A percentile compares a stretch with the other conserved stretches of the same genome.
Conservation (phyloP, 352 stramenopile genomes). For the Thraustochytrium striatum region DNA sequence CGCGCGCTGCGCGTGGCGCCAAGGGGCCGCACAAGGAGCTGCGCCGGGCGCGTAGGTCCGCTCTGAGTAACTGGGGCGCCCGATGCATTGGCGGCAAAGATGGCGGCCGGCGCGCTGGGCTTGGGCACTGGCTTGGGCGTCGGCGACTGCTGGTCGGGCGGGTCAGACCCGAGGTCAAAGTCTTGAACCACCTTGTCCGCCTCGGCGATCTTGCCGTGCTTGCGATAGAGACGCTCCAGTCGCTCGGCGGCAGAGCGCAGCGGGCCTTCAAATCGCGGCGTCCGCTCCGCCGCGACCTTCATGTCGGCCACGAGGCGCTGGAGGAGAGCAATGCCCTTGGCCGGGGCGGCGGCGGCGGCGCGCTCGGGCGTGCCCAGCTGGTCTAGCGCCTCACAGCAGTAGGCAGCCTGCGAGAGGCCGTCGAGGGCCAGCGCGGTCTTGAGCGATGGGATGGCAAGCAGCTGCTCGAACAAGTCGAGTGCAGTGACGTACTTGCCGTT, state of each 20-base stretch:
- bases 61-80: too few species aligned
- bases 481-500: slow-evolving; percentile 22
- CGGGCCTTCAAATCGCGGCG: not conserved
- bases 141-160: too few species aligned
- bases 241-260: not conserved
- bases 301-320: not conserved
- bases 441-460: not conserved
- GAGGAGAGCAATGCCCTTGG: not conserved
- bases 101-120: too few species aligned
- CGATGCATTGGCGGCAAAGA: too few species aligned
- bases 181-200: not conserved
- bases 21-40: too few species aligned
- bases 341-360: not conserved
- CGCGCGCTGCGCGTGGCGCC: too few species aligned
- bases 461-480: slow-evolving; percentile 22
- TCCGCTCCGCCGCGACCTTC: not conserved
- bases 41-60: too few species aligned
- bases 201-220: not conserved
- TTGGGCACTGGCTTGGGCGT: too few species aligned
- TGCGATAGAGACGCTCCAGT: slow-evolving; percentile 17
- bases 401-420: slow-evolving; percentile 12
- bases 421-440: not conserved
- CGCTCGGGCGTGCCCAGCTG: not conserved
- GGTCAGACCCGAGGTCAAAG: too few species aligned
- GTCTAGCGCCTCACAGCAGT: slow-evolving; percentile 10